phyloP scores from a whole-genome alignment of 116 monocot genomes.

The Posidonia oceanica region DNA sequence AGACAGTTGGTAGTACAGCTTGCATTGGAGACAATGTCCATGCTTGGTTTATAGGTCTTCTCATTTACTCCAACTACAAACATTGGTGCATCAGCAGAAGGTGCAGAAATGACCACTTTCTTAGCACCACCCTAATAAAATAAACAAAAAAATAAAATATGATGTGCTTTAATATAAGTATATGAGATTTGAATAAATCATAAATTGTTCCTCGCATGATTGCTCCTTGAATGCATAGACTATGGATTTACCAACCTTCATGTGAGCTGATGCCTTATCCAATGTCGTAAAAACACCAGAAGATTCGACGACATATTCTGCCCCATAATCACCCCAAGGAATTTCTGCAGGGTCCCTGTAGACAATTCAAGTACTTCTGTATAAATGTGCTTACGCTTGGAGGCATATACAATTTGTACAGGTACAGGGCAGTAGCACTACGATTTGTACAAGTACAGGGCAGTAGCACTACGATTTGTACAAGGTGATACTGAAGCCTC shows the following conservation, averaged over 20 bases:
- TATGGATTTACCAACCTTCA: conserved; percentile 49
- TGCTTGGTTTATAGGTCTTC: conserved; percentile 30
- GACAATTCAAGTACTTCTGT: not conserved
- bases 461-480: not conserved
- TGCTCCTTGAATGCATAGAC: no score
- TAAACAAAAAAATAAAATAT: not conserved
- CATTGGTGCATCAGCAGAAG: conserved; percentile 98
- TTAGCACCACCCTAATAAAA: conserved; percentile 84
- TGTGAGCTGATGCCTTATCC: conserved; percentile 80
- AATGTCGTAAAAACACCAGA: conserved; percentile 93
- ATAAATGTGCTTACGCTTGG: not conserved
- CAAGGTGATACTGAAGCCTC: not conserved
- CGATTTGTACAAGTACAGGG: not conserved
- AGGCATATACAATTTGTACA: no score
- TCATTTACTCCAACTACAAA: conserved; percentile 99
- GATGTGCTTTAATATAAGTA: not conserved
- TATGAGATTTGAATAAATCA: no score
- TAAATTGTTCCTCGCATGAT: no score
- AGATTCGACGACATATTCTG: conserved; percentile 92
- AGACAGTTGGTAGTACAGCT: conserved; percentile 99
- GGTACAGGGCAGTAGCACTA: not conserved
- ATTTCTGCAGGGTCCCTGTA: conserved; percentile 60
- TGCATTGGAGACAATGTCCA: conserved; percentile 96
- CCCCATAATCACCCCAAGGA: conserved; percentile 62
- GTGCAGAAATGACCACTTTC: conserved; percentile 31